Percentiles rank a stretch among this genome's conserved stretches.
phyloP scores from a whole-genome alignment of 192 early-diverging fungal species.

The Rhizophagus clarus region DNA sequence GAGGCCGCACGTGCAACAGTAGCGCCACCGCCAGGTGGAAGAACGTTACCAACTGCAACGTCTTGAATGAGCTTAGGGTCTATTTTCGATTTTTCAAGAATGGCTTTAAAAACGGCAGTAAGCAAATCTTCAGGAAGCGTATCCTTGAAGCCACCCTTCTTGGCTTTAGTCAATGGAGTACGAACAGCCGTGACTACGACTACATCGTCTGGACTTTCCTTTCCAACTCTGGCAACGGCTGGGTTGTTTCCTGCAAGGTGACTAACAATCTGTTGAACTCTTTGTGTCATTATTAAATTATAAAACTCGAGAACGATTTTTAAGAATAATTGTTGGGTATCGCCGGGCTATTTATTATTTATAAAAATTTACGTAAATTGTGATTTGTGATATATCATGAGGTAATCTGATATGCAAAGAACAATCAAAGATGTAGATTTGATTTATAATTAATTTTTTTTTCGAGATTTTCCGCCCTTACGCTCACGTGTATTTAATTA shows the following conservation, averaged over 20 bases:
- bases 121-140: conserved; percentile 76
- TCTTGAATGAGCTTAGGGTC: conserved; percentile 87
- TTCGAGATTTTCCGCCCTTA: no score
- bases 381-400: no score
- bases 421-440: no score
- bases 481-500: no score
- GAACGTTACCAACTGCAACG: conserved; percentile 91
- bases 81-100: conserved; percentile 74
- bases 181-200: conserved; percentile 81
- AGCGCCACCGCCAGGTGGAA: conserved; percentile 88
- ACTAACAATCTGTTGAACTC: conserved; percentile 35
- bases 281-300: conserved; percentile 1
- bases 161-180: conserved; percentile 72
- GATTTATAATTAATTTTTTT: no score
- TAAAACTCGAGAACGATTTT: no score
- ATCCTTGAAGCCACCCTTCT: conserved; percentile 83
- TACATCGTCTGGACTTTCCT: conserved; percentile 80
- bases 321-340: no score
- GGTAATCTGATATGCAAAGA: no score
- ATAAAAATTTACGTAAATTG: no score
- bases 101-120: conserved; percentile 73
- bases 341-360: no score
- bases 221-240: conserved; percentile 35
- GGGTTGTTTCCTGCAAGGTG: conserved; percentile 19
- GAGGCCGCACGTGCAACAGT: conserved; percentile 87